Base-by-base conservation (phyloP, 73 alveolate species). In the Effrenium voratum region DNA sequence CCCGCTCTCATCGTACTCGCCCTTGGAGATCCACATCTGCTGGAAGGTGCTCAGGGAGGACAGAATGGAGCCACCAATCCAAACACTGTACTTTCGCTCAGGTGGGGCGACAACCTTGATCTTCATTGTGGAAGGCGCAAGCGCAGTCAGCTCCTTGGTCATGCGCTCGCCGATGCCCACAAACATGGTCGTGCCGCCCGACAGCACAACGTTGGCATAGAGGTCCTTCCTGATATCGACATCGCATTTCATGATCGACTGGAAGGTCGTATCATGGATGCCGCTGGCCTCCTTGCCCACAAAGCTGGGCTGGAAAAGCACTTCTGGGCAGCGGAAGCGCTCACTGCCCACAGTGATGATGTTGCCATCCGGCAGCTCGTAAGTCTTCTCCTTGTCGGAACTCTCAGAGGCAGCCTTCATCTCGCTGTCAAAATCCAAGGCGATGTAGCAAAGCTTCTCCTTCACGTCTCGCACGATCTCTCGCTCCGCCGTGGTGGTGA, bases 131-230 rank as follows among this genome's bases (percentile, higher is more conserved):
- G 99, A 93, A 22, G 99, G 99, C 32, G 99, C 99, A 95, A 99
- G 95, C 57, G 92, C 98, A 38, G 99, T 99, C 59, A 99, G 98
- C 99, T 99, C 99, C 85, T 99, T 99, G 93, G 99, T 95, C 99
- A 99, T 93, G 98, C 99, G 99, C 83, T 99, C 99, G 98, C 99
- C 99, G 93, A 99, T 99, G 99, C 99, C 99, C 70, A 99, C 99
- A 93, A 99, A 99, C 94, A 99, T 90, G 63, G 99, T 99, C 50
- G 99, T 99, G 66, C 99, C 99, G 60, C 99, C 99, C 22, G 99
- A 99, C 46, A 99, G 99, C n/a, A 99, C 99, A 28, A 99, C 99
- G 98, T 99, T 99, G 70, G 99, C 94, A 92, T 99, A 99, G 63
- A 99, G 99, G 79, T 99, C 99, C 90, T 99, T 99, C 99, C 99